Conservation (phyloP, 1,139 yeast species). For the Yarrowia galli region DNA sequence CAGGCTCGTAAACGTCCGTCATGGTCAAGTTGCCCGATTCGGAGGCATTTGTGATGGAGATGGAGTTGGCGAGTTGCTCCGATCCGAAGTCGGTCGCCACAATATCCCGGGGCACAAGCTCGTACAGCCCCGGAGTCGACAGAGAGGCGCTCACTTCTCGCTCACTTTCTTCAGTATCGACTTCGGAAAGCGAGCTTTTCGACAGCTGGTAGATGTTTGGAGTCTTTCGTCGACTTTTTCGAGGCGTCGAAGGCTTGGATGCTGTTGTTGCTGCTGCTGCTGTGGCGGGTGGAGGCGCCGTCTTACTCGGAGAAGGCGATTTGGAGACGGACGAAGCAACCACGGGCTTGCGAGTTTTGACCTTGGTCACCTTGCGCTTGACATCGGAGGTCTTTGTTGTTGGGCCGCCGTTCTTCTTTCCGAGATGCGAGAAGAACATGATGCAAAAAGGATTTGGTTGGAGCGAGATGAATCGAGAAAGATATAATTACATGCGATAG, state of each 20-base stretch:
- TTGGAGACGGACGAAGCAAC: constrained; percentile 21
- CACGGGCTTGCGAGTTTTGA: constrained; percentile 28
- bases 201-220: constrained; percentile 36
- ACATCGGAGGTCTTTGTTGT: constrained; percentile 30
- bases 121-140: constrained; percentile 29
- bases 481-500: constrained; percentile 10
- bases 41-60: constrained; percentile 17
- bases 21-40: constrained; percentile 24
- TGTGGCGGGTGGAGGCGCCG: constrained; percentile 10
- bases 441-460: constrained; percentile 2
- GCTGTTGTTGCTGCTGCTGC: not conserved
- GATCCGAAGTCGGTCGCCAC: constrained; percentile 9
- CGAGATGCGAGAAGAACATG: constrained; percentile 36
- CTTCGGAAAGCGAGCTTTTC: constrained; percentile 30
- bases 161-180: constrained; percentile 27
- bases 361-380: constrained; percentile 38
- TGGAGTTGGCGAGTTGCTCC: not conserved
- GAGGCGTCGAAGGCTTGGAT: constrained; percentile 10
- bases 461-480: constrained; percentile 1
- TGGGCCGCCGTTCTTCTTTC: constrained; percentile 25
- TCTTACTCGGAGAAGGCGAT: constrained; percentile 32
- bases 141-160: constrained; percentile 11
- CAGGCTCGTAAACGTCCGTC: constrained; percentile 23
- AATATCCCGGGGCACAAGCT: constrained; percentile 20
- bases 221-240: constrained; percentile 18